phyloP scores from a whole-genome alignment of 2,329 filamentous ascomycete genomes.

The Sclerotinia subarctica region DNA sequence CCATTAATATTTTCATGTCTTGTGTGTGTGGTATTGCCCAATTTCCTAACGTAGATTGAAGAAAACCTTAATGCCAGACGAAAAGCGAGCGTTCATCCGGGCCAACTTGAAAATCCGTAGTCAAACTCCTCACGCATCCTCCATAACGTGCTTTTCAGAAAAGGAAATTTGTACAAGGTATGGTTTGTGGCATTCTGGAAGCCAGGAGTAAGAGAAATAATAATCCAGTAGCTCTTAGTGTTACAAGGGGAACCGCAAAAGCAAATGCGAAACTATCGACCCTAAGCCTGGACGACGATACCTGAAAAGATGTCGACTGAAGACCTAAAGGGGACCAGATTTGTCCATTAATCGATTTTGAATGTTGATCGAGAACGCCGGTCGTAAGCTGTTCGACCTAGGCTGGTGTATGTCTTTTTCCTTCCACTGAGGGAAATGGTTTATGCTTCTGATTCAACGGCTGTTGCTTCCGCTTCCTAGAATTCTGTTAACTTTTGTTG shows the following conservation, averaged over 20 bases:
- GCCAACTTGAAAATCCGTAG: slow-evolving; percentile 26
- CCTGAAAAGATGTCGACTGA: slow-evolving; percentile 9
- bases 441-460: slow-evolving; percentile 26
- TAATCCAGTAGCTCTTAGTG: slow-evolving; percentile 34
- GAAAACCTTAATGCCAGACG: slow-evolving; percentile 30
- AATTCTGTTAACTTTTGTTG: slow-evolving; percentile 20
- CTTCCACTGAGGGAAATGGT: neutral
- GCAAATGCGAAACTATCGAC: slow-evolving; percentile 25
- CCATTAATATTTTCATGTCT: slow-evolving; percentile 15
- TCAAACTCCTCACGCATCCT: slow-evolving; percentile 16
- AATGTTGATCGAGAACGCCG: neutral
- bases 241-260: slow-evolving; percentile 36
- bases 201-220: slow-evolving; percentile 26
- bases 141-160: slow-evolving; percentile 29
- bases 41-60: slow-evolving; percentile 30
- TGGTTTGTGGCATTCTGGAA: slow-evolving; percentile 28
- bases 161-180: slow-evolving; percentile 35
- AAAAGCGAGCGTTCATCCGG: slow-evolving; percentile 31
- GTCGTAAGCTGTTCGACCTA: slow-evolving; percentile 8
- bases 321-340: slow-evolving; percentile 6
- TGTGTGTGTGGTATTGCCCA: slow-evolving; percentile 21
- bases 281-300: slow-evolving; percentile 10
- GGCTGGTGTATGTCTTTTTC: slow-evolving; percentile 1
- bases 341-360: slow-evolving; percentile 18
- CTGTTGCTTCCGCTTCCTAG: slow-evolving; percentile 27